Conservation (phyloP, 306 rosid genomes). For the Neltuma alba region DNA sequence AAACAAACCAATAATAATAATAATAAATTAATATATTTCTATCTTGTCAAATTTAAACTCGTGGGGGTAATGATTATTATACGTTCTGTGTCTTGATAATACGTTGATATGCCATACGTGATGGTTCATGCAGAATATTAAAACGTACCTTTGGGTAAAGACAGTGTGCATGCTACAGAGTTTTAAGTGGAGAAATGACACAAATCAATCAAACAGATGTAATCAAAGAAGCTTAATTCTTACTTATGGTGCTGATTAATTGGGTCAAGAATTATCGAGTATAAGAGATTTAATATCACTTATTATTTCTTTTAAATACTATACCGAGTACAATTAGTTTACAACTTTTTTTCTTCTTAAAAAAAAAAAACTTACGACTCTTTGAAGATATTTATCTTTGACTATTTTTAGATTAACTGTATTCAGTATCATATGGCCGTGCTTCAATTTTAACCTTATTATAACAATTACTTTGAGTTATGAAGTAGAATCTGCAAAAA, state of each 20-base stretch:
- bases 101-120: slow-evolving; percentile 1
- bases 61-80: not conserved
- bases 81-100: not conserved
- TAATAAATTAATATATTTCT: not conserved
- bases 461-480: not conserved
- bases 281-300: not conserved
- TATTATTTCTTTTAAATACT: not conserved
- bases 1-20: not conserved
- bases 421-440: too few species aligned
- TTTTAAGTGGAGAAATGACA: not conserved
- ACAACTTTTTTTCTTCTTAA: too few species aligned
- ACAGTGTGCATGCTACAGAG: not conserved
- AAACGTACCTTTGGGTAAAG: not conserved
- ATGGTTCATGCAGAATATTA: not conserved
- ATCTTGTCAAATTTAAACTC: not conserved
- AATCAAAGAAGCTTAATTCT: not conserved
- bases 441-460: too few species aligned
- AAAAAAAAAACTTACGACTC: not conserved
- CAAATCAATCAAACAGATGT: not conserved
- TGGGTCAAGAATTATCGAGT: not conserved
- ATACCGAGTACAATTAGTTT: too few species aligned
- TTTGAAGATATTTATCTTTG: not conserved
- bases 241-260: not conserved
- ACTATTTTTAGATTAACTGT: not conserved
- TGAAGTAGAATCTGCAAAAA: not conserved